Evolutionary conservation across 345 rosid species (phyloP).

Genomic region (Aegle marmelos): DNA sequence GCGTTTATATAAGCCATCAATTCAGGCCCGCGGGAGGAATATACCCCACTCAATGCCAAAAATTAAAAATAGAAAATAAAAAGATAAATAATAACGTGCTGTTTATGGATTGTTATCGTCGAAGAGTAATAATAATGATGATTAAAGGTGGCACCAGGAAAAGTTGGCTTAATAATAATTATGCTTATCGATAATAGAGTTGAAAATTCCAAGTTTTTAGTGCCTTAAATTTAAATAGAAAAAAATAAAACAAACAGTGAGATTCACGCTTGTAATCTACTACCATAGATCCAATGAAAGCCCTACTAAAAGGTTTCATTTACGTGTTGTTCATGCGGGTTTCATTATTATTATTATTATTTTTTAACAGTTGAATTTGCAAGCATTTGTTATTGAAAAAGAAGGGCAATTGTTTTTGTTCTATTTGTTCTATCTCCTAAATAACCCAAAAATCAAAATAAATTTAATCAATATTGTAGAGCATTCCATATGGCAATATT

Average conservation of each 20-base stretch:
- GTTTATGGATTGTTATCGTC: not conserved
- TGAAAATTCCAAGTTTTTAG: not conserved
- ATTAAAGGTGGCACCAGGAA: not conserved
- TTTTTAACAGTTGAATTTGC: not conserved
- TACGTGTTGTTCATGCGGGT: slow-evolving; percentile 2
- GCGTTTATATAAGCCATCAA: not conserved
- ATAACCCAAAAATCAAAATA: not conserved
- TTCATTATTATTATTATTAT: not conserved
- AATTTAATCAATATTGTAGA: not conserved
- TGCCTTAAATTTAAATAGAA: not conserved
- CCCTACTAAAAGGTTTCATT: not conserved
- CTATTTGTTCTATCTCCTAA: not conserved
- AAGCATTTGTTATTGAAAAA: no score
- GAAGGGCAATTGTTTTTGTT: no score
- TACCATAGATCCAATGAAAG: not conserved
- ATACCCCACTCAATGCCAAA: not conserved
- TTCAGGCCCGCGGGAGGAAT: not conserved
- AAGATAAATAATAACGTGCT: not conserved
- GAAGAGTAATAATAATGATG: not conserved
- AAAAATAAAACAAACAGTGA: not conserved
- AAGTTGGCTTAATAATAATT: not conserved
- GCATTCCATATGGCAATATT: not conserved
- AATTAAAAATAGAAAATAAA: not conserved
- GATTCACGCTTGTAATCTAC: slow-evolving; percentile 4
- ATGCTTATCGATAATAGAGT: not conserved